These are phyloP conservation scores for Edaphochlamys debaryana DNA, from an alignment of 139 green algal genomes.

Conservation along the genomic window DNA sequence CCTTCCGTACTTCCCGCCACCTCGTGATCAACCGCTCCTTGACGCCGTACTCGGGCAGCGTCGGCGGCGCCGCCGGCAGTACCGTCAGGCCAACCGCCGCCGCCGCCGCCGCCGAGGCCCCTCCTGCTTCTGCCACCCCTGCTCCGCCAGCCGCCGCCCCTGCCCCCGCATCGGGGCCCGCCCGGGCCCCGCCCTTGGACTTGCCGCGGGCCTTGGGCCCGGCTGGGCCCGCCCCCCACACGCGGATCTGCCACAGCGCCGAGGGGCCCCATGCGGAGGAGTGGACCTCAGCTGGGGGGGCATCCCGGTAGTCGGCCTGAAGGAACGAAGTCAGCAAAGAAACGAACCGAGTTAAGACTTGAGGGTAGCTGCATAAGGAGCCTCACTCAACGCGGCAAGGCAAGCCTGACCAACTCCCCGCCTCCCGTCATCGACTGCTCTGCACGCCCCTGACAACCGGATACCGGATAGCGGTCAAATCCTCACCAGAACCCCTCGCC, in stretches of 20 bases:
- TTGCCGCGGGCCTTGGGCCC: not conserved
- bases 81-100: conserved; percentile 6
- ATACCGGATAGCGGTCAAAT: too few relatives aligned
- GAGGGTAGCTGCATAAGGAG: not conserved
- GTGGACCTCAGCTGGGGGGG: conserved; percentile 8
- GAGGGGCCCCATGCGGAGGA: not conserved
- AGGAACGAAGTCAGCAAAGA: not conserved
- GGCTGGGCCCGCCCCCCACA: not conserved
- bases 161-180: not conserved
- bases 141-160: not conserved
- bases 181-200: not conserved
- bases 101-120: not conserved
- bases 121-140: not conserved
- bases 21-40: conserved; percentile 68
- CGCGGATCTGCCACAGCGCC: conserved; percentile 43
- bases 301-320: conserved; percentile 8
- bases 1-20: conserved; percentile 68
- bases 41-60: conserved; percentile 58
- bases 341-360: not conserved
- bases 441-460: too few relatives aligned
- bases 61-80: conserved; percentile 39
- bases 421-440: too few relatives aligned
- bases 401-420: too few relatives aligned
- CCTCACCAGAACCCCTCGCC: too few relatives aligned
- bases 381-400: too few relatives aligned